These are phyloP conservation scores for Fraxinus floribunda DNA, from an alignment of 305 asterid species.

Conservation along the genomic window DNA sequence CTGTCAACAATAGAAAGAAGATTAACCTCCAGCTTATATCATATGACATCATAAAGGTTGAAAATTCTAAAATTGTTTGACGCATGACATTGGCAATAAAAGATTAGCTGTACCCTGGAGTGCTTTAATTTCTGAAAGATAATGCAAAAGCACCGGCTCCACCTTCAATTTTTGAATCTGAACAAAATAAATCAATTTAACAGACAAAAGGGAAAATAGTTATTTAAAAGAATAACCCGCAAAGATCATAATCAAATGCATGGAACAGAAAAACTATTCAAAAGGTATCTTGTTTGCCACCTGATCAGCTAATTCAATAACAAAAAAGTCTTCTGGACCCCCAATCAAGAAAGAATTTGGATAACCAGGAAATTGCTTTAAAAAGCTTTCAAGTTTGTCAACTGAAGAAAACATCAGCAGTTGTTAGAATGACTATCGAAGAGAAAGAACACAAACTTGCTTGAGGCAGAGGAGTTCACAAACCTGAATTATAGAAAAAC, in stretches of 20 bases:
- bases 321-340: conserved; percentile 71
- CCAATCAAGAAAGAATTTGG: conserved; percentile 89
- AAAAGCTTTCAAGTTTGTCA: conserved; percentile 69
- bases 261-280: conserved; percentile 4
- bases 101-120: conserved; percentile 57
- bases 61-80: neutral
- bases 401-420: conserved; percentile 40
- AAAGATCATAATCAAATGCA: conserved; percentile 16
- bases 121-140: conserved; percentile 70
- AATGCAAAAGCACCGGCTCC: conserved; percentile 92
- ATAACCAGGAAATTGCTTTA: conserved; percentile 74
- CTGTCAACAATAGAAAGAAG: conserved; percentile 37
- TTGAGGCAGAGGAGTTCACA: conserved; percentile 5
- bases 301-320: conserved; percentile 87
- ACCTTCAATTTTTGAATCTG: conserved; percentile 95
- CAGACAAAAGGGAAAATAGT: neutral
- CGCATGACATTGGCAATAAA: neutral
- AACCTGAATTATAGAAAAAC: conserved; percentile 72
- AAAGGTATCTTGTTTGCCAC: conserved; percentile 30
- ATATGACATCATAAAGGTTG: conserved; percentile 5
- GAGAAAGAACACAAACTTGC: conserved; percentile 14
- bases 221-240: conserved; percentile 4
- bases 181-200: conserved; percentile 18
- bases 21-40: neutral
- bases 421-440: conserved; percentile 22